Evolutionary conservation across 2,329 filamentous ascomycete species (phyloP).

Genomic region (Fusarium gaditjirri): DNA sequence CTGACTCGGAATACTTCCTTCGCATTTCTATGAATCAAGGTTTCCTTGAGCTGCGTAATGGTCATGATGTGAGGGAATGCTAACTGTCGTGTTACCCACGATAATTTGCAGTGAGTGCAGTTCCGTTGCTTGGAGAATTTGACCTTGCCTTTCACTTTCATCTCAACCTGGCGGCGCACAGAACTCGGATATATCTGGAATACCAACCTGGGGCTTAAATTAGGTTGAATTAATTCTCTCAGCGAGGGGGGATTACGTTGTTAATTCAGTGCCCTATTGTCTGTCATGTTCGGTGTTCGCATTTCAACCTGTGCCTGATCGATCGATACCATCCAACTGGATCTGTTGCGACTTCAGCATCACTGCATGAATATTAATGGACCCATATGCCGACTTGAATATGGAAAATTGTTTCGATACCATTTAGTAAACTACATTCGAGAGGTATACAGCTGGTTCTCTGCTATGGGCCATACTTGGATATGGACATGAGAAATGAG

Average conservation of each 20-base stretch:
- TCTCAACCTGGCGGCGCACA: no score
- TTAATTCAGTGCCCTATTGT: not conserved
- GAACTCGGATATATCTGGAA: not conserved
- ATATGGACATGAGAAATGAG: no score
- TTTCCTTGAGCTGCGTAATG: not conserved
- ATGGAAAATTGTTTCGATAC: not conserved
- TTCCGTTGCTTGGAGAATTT: not conserved
- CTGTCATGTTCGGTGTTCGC: not conserved
- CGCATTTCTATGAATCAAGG: not conserved
- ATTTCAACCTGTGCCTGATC: not conserved
- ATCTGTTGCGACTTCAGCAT: not conserved
- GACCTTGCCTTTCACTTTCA: not conserved
- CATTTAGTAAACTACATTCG: not conserved
- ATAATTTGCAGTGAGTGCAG: not conserved
- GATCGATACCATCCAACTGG: not conserved
- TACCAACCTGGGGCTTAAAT: not conserved
- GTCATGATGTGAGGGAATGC: not conserved
- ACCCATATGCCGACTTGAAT: not conserved
- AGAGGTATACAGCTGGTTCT: no score
- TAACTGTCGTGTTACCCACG: not conserved
- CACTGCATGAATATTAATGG: not conserved
- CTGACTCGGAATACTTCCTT: not conserved
- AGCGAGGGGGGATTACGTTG: not conserved
- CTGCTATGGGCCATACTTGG: not conserved
- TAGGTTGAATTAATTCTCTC: not conserved